Percentiles rank a stretch among this genome's conserved stretches.
phyloP scores from a whole-genome alignment of 1,284 basidiomycete genomes.

The Microbotryum lychnidis-dioicae region DNA sequence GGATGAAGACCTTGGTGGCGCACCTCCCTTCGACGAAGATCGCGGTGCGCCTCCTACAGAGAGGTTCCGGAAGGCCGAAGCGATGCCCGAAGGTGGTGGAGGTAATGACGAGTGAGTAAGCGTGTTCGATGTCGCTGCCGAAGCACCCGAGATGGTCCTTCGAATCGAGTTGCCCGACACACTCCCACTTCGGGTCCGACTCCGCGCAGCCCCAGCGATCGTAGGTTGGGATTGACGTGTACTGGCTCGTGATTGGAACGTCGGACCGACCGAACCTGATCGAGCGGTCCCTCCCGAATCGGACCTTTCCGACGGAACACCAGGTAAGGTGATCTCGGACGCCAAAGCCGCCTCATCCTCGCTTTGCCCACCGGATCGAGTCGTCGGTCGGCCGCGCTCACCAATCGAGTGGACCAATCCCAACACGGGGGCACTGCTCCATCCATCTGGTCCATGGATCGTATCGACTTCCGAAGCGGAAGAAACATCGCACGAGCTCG shows the following conservation, averaged over 20 bases:
- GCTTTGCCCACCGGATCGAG: neutral
- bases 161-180: neutral
- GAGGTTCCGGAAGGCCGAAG: conserved; percentile 4
- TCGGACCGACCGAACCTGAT: neutral
- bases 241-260: conserved; percentile 5
- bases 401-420: conserved; percentile 19
- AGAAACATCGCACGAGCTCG: neutral
- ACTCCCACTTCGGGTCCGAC: neutral
- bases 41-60: conserved; percentile 1
- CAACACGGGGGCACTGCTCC: conserved; percentile 18
- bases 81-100: conserved; percentile 2
- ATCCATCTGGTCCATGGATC: conserved; percentile 8
- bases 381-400: conserved; percentile 13
- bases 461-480: conserved; percentile 6
- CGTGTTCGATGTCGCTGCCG: no score
- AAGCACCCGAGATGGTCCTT: neutral
- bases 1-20: neutral
- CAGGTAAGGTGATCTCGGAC: no score
- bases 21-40: conserved; percentile 1
- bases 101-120: neutral
- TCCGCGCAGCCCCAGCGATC: neutral
- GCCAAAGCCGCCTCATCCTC: no score
- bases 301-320: no score
- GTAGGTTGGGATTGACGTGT: neutral
- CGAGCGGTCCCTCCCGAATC: no score